A percentile compares a stretch with the other conserved stretches of the same genome.
phyloP scores from a whole-genome alignment of 1,284 basidiomycete species.

The Apiotrichum sp. region DNA sequence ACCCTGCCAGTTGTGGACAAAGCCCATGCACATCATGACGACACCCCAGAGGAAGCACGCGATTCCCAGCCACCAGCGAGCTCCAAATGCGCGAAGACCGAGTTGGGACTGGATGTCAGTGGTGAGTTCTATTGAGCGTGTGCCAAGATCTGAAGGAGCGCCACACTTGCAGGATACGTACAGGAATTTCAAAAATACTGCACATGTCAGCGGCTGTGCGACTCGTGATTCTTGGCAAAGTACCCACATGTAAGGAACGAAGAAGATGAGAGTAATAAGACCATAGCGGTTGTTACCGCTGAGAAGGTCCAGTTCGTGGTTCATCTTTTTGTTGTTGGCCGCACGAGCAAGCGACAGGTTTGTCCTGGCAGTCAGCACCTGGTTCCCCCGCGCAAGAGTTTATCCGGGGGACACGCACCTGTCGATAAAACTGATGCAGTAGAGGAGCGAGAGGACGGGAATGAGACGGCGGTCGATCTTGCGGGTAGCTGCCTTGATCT shows the following conservation, averaged over 20 bases:
- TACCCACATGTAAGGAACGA: not conserved
- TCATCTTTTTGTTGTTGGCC: conserved; percentile 21
- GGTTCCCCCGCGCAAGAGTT: too few species aligned
- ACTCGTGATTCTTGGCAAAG: too few species aligned
- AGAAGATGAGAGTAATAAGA: conserved; percentile 23
- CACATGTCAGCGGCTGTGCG: not conserved
- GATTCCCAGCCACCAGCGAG: conserved; percentile 11
- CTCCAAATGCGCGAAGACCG: conserved; percentile 24
- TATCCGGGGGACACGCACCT: too few species aligned
- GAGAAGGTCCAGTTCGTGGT: conserved; percentile 21
- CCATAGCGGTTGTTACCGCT: conserved; percentile 38
- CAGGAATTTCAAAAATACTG: not conserved
- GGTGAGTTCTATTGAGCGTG: too few species aligned
- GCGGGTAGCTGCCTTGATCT: conserved; percentile 4
- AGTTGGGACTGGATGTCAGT: conserved; percentile 13
- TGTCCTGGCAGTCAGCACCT: conserved; percentile 16
- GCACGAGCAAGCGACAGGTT: conserved; percentile 20
- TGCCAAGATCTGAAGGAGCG: not conserved
- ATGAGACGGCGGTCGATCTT: conserved; percentile 15
- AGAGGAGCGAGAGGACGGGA: conserved; percentile 11
- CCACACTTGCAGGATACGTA: not conserved
- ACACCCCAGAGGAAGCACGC: conserved; percentile 38
- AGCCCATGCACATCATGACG: conserved; percentile 44
- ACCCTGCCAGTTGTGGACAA: conserved; percentile 34
- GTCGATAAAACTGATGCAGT: too few species aligned